Evolutionary conservation across 441 rosid species (phyloP).

Genomic region (Omphalea diandra): DNA sequence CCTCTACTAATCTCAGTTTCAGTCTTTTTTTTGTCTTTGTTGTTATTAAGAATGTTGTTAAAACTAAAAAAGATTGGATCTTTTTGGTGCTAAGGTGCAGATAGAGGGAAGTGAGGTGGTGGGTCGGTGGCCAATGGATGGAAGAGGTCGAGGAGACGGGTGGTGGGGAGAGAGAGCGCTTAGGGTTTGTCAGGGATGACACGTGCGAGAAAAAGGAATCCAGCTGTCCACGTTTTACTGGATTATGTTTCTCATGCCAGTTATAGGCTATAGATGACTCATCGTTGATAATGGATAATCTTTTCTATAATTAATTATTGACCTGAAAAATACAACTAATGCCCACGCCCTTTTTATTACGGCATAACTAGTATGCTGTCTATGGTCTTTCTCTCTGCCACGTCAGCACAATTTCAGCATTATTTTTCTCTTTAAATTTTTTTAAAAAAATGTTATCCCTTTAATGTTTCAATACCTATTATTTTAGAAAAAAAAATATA

Average conservation of each 20-base stretch:
- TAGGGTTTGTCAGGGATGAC: conserved; percentile 60
- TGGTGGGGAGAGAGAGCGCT: conserved; percentile 14
- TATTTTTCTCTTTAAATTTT: background rate
- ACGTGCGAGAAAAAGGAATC: conserved; percentile 55
- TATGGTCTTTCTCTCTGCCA: background rate
- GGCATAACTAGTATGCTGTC: background rate
- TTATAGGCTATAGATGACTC: conserved; percentile 18
- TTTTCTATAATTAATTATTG: background rate
- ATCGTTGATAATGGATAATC: conserved; percentile 22
- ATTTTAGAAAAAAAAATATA: no score
- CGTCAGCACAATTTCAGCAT: background rate
- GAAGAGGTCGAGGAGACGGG: background rate
- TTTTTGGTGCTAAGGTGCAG: no score
- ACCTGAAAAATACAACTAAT: background rate
- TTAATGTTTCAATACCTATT: no score
- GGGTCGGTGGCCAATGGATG: conserved; percentile 23
- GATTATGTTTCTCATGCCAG: conserved; percentile 50
- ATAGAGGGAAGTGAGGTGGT: conserved; percentile 5
- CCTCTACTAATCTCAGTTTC: background rate
- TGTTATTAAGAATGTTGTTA: background rate
- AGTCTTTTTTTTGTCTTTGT: background rate
- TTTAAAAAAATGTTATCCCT: no score
- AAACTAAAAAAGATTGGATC: background rate
- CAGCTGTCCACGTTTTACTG: conserved; percentile 70
- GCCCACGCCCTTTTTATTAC: background rate